A percentile compares a stretch with the other conserved stretches of the same genome.
phyloP scores from a whole-genome alignment of 306 rosid genomes.

The Cucurbita moschata region DNA sequence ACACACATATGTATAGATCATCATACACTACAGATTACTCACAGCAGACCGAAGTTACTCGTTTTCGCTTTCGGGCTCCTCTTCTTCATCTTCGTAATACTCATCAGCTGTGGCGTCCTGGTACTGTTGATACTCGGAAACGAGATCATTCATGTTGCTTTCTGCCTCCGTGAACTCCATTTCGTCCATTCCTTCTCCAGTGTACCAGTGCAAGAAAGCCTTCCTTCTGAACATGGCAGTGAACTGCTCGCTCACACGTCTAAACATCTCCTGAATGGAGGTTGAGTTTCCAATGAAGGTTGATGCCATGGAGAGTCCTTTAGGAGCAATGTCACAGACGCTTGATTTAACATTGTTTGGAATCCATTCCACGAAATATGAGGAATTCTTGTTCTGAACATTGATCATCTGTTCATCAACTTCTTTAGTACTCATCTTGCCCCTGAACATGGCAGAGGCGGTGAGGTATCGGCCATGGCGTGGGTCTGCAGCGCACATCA shows the following conservation, averaged over 20 bases:
- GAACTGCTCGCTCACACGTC: conserved; percentile 2
- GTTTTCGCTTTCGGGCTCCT: not conserved
- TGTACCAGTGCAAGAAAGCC: not conserved
- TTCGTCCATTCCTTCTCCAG: too few relatives aligned
- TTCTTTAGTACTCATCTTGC: too few relatives aligned
- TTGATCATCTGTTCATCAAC: not conserved
- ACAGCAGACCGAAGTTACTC: not conserved
- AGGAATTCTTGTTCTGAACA: not conserved
- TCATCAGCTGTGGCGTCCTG: not conserved
- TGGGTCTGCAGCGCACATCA: too few relatives aligned
- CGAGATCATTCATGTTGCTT: not conserved
- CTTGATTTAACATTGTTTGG: not conserved
- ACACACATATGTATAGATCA: not conserved
- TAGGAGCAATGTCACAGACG: not conserved
- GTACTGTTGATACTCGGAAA: not conserved
- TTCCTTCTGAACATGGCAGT: not conserved
- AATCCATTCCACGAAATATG: not conserved
- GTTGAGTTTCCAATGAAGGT: not conserved
- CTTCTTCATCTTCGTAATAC: not conserved
- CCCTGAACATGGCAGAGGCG: too few relatives aligned
- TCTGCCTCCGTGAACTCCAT: too few relatives aligned
- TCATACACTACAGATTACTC: not conserved
- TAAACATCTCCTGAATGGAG: not conserved
- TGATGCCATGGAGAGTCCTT: not conserved
- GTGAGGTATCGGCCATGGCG: too few relatives aligned